Evolutionary conservation across 2,329 filamentous ascomycete species (phyloP), one percentile per base, ranked within the genome.

Genomic region (Clonostachys chloroleuca): DNA sequence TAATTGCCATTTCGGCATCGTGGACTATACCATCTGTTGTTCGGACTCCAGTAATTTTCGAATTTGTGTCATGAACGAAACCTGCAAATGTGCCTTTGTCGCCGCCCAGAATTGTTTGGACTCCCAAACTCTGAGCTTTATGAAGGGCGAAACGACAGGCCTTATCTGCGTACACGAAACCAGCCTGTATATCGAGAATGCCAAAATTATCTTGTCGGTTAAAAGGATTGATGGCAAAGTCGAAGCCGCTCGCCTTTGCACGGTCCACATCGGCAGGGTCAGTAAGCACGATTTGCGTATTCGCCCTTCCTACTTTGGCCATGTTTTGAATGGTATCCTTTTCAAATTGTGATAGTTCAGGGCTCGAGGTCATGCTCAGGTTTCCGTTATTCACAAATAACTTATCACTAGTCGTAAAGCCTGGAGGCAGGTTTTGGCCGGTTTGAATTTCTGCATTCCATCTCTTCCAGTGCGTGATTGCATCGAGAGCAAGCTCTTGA

Each of bases 161-260:
- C 47, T 72, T 73, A 47, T 74, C 69, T 0, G 74, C 74, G 14
- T 66, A 53, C 3, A 66, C 66, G 24, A 72, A 64, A 5, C 75
- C 75, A 13, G 70, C 74, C 1, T 64, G 70, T 2, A 64, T 68
- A 45, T 78, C 75, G 1, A 77, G 58, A 1, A 75, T 62, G 0
- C 68, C 74, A 5, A 49, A 30, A 60, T 54, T 17, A 56, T 51
- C 49, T 54, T 46, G 20, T 24, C 20, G 20, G 20, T 24, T 8
- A 24, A 24, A 24, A 8, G 20, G 20, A 8, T 24, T 24, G 20
- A 24, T 8, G 20, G 20, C 20, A 24, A 24, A 24, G 20, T 24
- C 20, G 20, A 24, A 24, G 8, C 20, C 20, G 20, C 20, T 24
- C 20, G 20, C 20, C 20, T 24, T 24, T 24, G 49, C 20, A 24